Conservation (phyloP, 2,329 filamentous ascomycete species). For the Davidsoniella australis region DNA sequence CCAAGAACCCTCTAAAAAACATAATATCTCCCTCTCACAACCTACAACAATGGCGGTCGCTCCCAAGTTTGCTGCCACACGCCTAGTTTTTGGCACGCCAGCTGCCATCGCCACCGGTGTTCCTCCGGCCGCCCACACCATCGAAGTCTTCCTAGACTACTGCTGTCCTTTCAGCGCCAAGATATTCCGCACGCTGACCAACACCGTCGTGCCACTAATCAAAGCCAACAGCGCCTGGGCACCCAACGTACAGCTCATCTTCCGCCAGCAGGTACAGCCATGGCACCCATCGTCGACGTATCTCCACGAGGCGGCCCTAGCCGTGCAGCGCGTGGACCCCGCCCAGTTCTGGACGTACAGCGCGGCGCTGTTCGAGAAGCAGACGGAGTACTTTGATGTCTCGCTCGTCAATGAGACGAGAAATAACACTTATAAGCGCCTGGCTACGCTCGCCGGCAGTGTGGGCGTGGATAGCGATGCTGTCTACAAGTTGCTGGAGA, state of each 20-base stretch:
- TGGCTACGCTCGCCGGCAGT: slow-evolving; percentile 54
- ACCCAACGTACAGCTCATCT: slow-evolving; percentile 52
- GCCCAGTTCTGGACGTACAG: slow-evolving; percentile 69
- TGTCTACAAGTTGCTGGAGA: slow-evolving; percentile 50
- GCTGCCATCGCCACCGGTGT: slow-evolving; percentile 20
- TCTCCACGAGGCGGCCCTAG: slow-evolving; percentile 67
- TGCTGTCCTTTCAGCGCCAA: slow-evolving; percentile 58
- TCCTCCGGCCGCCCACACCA: slow-evolving; percentile 35
- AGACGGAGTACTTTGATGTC: slow-evolving; percentile 70
- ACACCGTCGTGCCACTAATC: slow-evolving; percentile 46
- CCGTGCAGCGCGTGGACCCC: slow-evolving; percentile 55
- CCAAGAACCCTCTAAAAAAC: not conserved
- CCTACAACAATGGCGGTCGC: slow-evolving; percentile 50
- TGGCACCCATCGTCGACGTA: slow-evolving; percentile 84
- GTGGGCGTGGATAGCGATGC: slow-evolving; percentile 55
- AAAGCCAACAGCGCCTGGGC: slow-evolving; percentile 38
- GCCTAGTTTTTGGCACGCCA: slow-evolving; percentile 33
- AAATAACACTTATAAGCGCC: slow-evolving; percentile 65
- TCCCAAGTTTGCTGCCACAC: slow-evolving; percentile 61
- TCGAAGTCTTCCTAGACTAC: slow-evolving; percentile 69
- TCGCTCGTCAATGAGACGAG: slow-evolving; percentile 68
- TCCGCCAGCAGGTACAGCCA: slow-evolving; percentile 83
- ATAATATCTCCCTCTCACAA: not conserved
- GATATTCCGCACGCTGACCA: slow-evolving; percentile 62
- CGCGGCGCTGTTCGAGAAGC: slow-evolving; percentile 44